Base-by-base conservation (phyloP, 106 monocot species). In the Ottelia alismoides region DNA sequence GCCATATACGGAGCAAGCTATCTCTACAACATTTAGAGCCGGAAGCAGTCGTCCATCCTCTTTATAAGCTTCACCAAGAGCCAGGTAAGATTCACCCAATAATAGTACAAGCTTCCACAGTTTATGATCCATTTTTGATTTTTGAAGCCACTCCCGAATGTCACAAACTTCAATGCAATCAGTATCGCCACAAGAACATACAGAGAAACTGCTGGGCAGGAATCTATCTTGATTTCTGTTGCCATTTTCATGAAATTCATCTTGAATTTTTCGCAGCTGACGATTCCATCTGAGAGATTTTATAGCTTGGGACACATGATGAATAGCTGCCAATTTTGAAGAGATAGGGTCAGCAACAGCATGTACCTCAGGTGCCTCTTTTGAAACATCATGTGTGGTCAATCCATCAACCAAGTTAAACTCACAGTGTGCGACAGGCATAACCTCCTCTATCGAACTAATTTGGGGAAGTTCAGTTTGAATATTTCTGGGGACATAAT, bases 81-180 rank as follows among this genome's bases (percentile, higher is more conserved):
- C 85, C 52, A 98, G 72, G 70, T 98, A 98, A 27, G 98, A 98
- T 62, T 98, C 98, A 28, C 98, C 98, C 25, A 98, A 68, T 70
- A 98, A 68, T 47, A 98, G 81, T 54, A 98, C 77, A 61, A 98
- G 85, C 64, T 98, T 98, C 98, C 98, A 98, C 74, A 98, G 61
- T 61, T 83, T 98, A 16, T 63, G 56, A 70, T 98, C 98, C 74
- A 98, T 74, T 74, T 82, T 90, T 16, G 79, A 77, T 68, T 90
- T 98, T 53, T 74, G 73, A 55, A 98, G 85, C 98, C 98, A 98
- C 63, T 85, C 90, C 25, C 85, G 67, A 49, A 98, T 98, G 56
- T 98, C 98, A 69, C 98, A 90, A 59, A 98, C 77, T 70, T 98
- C 98, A 77, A 98, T 86, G 53, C 98, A 98, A 45, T 86, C 81